Conservation (phyloP, 2,329 filamentous ascomycete species). For the Cyphellophora europaea region DNA sequence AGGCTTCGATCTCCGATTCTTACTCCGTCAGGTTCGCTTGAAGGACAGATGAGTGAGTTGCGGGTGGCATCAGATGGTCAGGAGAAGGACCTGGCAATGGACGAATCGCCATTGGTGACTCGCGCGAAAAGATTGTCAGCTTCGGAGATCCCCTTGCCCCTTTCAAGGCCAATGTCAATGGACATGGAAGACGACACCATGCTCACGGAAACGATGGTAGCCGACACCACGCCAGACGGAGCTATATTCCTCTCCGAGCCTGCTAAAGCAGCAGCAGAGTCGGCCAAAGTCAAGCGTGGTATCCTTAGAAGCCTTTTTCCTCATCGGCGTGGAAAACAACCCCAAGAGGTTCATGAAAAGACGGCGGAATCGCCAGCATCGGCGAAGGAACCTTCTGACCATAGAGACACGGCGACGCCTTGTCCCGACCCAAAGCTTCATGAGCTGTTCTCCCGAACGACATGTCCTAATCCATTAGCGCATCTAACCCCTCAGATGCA, state of each 20-base stretch:
- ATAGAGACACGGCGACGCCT: too few species aligned
- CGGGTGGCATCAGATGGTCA: slow-evolving; percentile 9
- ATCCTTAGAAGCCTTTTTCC: slow-evolving; percentile 12
- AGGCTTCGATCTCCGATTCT: too few species aligned
- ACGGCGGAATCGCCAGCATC: slow-evolving; percentile 6
- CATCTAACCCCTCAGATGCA: slow-evolving; percentile 2
- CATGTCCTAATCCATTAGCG: slow-evolving; percentile 5
- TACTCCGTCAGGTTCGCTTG: too few species aligned
- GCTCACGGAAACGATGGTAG: background rate
- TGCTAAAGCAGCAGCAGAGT: slow-evolving; percentile 17
- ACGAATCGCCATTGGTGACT: slow-evolving; percentile 13
- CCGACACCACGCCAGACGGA: slow-evolving; percentile 1
- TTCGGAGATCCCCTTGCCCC: too few species aligned
- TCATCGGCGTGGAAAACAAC: too few species aligned
- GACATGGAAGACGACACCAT: slow-evolving; percentile 1
- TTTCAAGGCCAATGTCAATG: too few species aligned
- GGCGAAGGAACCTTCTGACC: too few species aligned
- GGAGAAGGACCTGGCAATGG: slow-evolving; percentile 7
- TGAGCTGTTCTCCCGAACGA: slow-evolving; percentile 1
- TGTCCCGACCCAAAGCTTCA: slow-evolving; percentile 16
- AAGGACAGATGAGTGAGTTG: slow-evolving; percentile 13
- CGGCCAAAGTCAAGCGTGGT: slow-evolving; percentile 17
- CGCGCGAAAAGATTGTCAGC: slow-evolving; percentile 10
- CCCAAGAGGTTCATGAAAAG: too few species aligned
- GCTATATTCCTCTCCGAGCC: slow-evolving; percentile 13